phyloP scores from a whole-genome alignment of 306 rosid genomes.

The Quillaja saponaria region DNA sequence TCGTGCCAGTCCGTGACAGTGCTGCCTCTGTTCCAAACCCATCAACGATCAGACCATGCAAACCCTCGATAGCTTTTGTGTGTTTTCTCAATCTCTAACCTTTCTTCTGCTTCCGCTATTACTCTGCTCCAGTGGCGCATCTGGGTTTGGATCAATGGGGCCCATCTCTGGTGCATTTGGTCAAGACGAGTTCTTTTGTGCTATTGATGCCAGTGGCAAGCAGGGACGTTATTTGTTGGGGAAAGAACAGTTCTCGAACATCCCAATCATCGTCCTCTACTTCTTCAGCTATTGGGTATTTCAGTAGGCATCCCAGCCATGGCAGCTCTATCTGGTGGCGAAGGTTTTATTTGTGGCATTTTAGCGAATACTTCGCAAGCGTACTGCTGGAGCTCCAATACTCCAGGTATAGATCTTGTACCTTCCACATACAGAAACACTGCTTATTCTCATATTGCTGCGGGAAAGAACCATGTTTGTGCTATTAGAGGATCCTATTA shows the following conservation, averaged over 20 bases:
- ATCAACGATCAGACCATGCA: slow-evolving; percentile 54
- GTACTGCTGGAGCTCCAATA: slow-evolving; percentile 59
- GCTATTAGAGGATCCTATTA: slow-evolving; percentile 79
- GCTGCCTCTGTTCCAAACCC: slow-evolving; percentile 17
- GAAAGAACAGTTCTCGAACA: slow-evolving; percentile 50
- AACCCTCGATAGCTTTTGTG: slow-evolving; percentile 27
- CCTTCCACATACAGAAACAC: slow-evolving; percentile 52
- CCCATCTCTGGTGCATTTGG: slow-evolving; percentile 84
- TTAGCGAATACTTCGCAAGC: slow-evolving; percentile 72
- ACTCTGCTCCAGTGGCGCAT: slow-evolving; percentile 29
- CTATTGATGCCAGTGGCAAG: slow-evolving; percentile 88
- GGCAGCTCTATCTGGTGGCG: slow-evolving; percentile 90
- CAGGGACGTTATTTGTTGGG: slow-evolving; percentile 85
- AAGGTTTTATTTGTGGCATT: slow-evolving; percentile 79
- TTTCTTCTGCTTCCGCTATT: slow-evolving; percentile 29
- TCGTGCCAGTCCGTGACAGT: slow-evolving; percentile 43
- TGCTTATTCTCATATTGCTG: slow-evolving; percentile 70
- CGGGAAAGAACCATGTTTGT: slow-evolving; percentile 76
- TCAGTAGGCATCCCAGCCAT: slow-evolving; percentile 57
- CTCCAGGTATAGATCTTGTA: slow-evolving; percentile 58
- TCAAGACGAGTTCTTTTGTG: slow-evolving; percentile 63
- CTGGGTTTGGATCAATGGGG: slow-evolving; percentile 82
- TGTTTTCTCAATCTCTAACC: slow-evolving; percentile 22
- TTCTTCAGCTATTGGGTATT: slow-evolving; percentile 33
- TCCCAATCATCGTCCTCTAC: slow-evolving; percentile 33